These are phyloP conservation scores for Angomonas desouzai DNA, from an alignment of 208 protist genomes.

Conservation along the genomic window DNA sequence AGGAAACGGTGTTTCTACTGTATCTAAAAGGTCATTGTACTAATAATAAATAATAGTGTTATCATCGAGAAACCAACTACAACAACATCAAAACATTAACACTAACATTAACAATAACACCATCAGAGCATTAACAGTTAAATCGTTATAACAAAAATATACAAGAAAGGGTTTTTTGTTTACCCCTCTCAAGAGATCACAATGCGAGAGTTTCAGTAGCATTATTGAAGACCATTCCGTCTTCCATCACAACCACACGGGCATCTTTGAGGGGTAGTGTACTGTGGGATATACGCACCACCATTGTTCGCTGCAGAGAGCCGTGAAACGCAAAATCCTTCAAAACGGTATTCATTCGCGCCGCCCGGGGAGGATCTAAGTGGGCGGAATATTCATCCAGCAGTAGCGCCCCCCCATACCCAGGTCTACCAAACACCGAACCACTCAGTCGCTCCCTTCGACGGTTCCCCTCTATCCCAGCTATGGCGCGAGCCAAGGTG, in stretches of 20 bases:
- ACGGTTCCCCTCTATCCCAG: neutral
- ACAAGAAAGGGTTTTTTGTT: too few relatives aligned
- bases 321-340: neutral
- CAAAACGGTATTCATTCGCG: neutral
- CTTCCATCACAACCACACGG: neutral
- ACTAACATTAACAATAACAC: too few relatives aligned
- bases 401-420: neutral
- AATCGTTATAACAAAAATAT: too few relatives aligned
- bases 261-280: neutral
- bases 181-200: neutral
- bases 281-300: neutral
- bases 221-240: neutral
- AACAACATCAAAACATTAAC: too few relatives aligned
- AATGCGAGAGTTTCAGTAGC: neutral
- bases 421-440: neutral
- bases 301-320: neutral
- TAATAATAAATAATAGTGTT: too few relatives aligned
- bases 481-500: neutral
- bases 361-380: neutral
- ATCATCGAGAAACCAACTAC: too few relatives aligned
- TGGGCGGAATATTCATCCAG: conserved; percentile 4
- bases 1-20: neutral
- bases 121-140: too few relatives aligned
- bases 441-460: neutral
- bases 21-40: too few relatives aligned